phyloP scores from a whole-genome alignment of 1,284 basidiomycete genomes.

The Leccinum angustisporum region DNA sequence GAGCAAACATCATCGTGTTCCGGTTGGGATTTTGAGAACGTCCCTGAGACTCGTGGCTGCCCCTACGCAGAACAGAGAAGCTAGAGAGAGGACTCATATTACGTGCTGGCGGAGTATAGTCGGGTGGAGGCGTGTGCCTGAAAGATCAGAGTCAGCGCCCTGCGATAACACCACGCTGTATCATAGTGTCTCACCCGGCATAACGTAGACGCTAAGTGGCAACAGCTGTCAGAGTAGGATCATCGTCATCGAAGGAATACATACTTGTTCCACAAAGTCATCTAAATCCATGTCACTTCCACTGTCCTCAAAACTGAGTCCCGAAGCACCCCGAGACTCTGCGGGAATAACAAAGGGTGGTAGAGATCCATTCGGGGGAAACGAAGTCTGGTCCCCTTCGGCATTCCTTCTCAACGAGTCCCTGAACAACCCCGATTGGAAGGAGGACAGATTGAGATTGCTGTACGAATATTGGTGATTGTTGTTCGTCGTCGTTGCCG shows the following conservation, averaged over 20 bases:
- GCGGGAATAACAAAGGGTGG: conserved; percentile 3
- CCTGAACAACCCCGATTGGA: conserved; percentile 35
- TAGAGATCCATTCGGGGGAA: conserved; percentile 11
- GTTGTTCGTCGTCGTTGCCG: conserved; percentile 15
- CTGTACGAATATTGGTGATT: conserved; percentile 31
- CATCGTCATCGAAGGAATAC: conserved; percentile 1
- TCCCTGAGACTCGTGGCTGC: conserved; percentile 12
- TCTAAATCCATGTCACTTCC: conserved; percentile 34
- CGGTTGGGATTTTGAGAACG: conserved; percentile 17
- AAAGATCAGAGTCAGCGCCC: conserved; percentile 7
- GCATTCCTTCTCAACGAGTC: conserved; percentile 34
- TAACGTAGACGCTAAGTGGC: conserved; percentile 25
- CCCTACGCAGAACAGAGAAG: conserved; percentile 20
- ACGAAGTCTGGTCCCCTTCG: conserved; percentile 27
- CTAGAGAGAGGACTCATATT: conserved; percentile 18
- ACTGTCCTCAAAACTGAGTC: conserved; percentile 28
- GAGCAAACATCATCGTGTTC: conserved; percentile 11
- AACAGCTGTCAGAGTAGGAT: conserved; percentile 7
- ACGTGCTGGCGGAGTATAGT: conserved; percentile 26
- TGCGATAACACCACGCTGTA: background rate
- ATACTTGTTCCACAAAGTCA: conserved; percentile 17
- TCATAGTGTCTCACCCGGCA: conserved; percentile 20
- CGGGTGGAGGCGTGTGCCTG: conserved; percentile 30
- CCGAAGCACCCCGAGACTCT: conserved; percentile 15
- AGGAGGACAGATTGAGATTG: conserved; percentile 33